Conservation (phyloP, 2,329 filamentous ascomycete genomes). For the Aspergillus novoparasiticus region DNA sequence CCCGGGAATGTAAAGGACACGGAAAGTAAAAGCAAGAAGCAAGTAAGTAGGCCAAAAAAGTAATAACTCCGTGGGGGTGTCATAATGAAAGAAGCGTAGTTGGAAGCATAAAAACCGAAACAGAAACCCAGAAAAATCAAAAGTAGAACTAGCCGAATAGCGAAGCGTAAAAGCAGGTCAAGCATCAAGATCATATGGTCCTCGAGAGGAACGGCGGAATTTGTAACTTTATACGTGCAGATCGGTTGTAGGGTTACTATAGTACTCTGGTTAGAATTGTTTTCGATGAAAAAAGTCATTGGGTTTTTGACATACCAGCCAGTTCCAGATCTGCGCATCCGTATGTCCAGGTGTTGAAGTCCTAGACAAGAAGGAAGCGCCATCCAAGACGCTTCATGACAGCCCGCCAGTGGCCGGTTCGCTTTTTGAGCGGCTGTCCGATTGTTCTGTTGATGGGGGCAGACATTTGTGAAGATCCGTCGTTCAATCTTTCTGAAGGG, state of each 20-base stretch:
- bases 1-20: not conserved
- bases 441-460: slow-evolving; percentile 8
- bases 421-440: slow-evolving; percentile 36
- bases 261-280: not conserved
- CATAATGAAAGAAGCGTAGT: not conserved
- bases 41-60: not conserved
- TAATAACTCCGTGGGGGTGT: not conserved
- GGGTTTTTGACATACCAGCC: not conserved
- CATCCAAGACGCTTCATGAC: slow-evolving; percentile 87
- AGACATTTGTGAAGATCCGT: not conserved
- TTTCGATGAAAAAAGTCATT: not conserved
- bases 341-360: slow-evolving; percentile 1
- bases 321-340: not conserved
- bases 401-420: slow-evolving; percentile 89
- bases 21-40: not conserved
- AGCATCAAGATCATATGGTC: not conserved
- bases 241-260: not conserved
- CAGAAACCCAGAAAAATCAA: not conserved
- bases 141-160: not conserved
- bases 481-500: slow-evolving; percentile 1
- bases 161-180: not conserved
- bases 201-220: not conserved
- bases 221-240: no score
- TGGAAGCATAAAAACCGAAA: not conserved
- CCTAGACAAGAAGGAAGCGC: slow-evolving; percentile 88